Evolutionary conservation across 352 stramenopile species (phyloP).

Genomic region (Pythium oligandrum): DNA sequence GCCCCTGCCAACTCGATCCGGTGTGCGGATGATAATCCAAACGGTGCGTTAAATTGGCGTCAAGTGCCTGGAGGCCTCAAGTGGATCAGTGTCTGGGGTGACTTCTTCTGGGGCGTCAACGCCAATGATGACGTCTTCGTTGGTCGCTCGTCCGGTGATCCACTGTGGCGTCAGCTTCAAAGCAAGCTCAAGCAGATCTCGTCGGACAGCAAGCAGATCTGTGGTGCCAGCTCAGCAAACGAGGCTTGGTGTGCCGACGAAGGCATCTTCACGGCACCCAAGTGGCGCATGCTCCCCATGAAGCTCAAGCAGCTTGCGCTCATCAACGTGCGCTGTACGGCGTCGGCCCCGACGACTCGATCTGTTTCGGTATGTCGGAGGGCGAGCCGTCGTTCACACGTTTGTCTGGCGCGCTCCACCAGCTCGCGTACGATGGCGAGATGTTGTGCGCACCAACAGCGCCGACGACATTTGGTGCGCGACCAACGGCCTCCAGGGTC

Average conservation of each 20-base stretch:
- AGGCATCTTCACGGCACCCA: constrained; percentile 15
- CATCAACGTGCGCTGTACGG: constrained; percentile 22
- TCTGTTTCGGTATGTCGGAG: constrained; percentile 20
- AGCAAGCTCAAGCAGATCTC: constrained; percentile 21
- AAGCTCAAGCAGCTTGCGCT: constrained; percentile 22
- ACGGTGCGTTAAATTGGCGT: constrained; percentile 8
- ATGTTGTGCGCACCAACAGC: constrained; percentile 16
- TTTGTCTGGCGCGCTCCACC: constrained; percentile 8
- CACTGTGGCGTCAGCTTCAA: constrained; percentile 13
- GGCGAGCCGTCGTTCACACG: constrained; percentile 15
- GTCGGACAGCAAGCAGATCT: constrained; percentile 30
- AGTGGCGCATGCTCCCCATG: constrained; percentile 23
- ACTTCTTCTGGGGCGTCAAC: constrained; percentile 21
- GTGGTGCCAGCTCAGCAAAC: constrained; percentile 14
- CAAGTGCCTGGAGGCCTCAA: background rate
- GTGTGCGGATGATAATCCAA: constrained; percentile 18
- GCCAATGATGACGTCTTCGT: constrained; percentile 14
- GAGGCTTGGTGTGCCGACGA: constrained; percentile 23
- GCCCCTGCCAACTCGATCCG: constrained; percentile 15
- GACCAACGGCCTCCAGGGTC: constrained; percentile 5
- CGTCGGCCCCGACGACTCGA: constrained; percentile 3
- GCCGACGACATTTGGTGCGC: constrained; percentile 14
- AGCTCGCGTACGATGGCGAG: constrained; percentile 22
- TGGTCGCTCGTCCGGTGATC: constrained; percentile 1
- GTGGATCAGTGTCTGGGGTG: constrained; percentile 18